Conservation (phyloP, 225 moss, liverwort and hornwort genomes). For the Rhytidiadelphus loreus region DNA sequence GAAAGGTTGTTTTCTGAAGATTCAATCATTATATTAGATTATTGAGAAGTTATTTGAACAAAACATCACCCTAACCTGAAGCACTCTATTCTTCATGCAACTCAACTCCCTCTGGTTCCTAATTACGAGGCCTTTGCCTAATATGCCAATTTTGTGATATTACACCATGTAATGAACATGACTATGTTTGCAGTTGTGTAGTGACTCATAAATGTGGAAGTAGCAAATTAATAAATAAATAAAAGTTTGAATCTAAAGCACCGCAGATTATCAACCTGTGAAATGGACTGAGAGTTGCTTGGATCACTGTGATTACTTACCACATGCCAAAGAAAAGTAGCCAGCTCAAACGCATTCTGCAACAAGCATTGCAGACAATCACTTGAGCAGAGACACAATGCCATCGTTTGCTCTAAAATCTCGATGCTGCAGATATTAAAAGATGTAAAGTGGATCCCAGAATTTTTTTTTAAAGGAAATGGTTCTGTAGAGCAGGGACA, state of each 20-base stretch:
- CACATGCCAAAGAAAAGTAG: conserved; percentile 39
- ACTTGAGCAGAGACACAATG: background rate
- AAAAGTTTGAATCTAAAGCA: background rate
- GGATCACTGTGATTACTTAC: background rate
- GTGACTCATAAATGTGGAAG: background rate
- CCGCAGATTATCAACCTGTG: background rate
- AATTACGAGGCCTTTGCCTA: background rate
- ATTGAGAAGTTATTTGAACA: background rate
- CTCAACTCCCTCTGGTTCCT: background rate
- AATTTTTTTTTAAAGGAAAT: background rate
- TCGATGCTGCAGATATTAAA: background rate
- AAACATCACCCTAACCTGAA: background rate
- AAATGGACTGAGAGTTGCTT: background rate
- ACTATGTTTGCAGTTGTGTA: background rate
- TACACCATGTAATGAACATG: background rate
- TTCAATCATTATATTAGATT: background rate
- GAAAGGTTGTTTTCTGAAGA: background rate
- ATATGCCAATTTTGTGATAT: background rate
- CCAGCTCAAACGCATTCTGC: conserved; percentile 50
- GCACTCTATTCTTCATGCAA: background rate
- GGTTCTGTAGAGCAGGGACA: background rate
- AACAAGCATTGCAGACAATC: background rate
- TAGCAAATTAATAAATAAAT: background rate
- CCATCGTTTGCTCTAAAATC: background rate
- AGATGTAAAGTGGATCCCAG: background rate